Conservation (phyloP, 2,329 filamentous ascomycete genomes). For the Dothistroma pini region DNA sequence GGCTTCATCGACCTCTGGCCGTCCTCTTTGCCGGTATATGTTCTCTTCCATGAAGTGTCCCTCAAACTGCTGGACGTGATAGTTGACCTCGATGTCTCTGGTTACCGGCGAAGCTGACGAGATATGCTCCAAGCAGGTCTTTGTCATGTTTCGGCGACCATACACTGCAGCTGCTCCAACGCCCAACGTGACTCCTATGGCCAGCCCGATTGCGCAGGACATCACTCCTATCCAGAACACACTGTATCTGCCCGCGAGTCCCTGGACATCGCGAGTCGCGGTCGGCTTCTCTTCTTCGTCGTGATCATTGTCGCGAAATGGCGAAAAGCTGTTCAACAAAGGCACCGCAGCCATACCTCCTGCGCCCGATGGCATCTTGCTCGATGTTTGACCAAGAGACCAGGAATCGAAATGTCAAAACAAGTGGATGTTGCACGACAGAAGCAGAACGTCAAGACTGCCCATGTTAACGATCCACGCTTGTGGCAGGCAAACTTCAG, state of each 20-base stretch:
- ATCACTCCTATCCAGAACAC: slow-evolving; percentile 15
- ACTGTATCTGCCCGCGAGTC: slow-evolving; percentile 12
- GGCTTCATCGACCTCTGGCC: slow-evolving; percentile 50
- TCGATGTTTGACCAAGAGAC: neutral
- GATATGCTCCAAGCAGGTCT: slow-evolving; percentile 7
- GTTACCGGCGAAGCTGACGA: slow-evolving; percentile 18
- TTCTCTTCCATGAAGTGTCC: slow-evolving; percentile 55
- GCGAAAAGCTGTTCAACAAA: slow-evolving; percentile 4
- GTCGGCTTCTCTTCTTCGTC: slow-evolving; percentile 15
- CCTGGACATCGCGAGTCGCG: neutral
- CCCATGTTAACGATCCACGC: neutral
- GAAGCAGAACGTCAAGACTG: neutral
- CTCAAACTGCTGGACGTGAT: slow-evolving; percentile 45
- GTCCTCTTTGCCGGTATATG: slow-evolving; percentile 49
- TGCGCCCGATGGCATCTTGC: neutral
- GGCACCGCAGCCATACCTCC: slow-evolving; percentile 8
- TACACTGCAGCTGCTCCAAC: slow-evolving; percentile 13
- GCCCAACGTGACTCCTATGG: slow-evolving; percentile 18
- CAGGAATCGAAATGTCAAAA: neutral
- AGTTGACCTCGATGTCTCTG: slow-evolving; percentile 18
- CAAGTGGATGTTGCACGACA: neutral
- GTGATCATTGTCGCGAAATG: slow-evolving; percentile 11
- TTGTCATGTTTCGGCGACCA: slow-evolving; percentile 5
- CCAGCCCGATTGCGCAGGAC: slow-evolving; percentile 14
- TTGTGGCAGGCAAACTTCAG: slow-evolving; percentile 1